Conservation (phyloP, 345 rosid genomes). For the Populus nigra region DNA sequence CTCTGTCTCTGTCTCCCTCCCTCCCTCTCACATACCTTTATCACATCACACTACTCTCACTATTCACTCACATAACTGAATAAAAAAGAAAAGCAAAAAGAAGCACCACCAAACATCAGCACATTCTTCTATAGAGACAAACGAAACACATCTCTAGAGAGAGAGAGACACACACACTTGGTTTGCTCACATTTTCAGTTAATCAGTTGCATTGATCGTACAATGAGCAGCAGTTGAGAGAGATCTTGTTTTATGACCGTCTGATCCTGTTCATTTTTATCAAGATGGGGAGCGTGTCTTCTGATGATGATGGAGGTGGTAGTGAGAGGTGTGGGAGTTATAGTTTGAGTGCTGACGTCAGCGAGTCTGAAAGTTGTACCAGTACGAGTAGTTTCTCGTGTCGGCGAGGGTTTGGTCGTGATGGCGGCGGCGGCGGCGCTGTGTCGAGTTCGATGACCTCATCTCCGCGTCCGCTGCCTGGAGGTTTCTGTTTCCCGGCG, state of each 20-base stretch:
- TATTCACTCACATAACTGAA: neutral
- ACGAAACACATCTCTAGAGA: too few species aligned
- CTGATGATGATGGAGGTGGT: conserved; percentile 57
- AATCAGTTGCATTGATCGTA: neutral
- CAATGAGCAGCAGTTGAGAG: neutral
- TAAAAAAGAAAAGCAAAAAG: neutral
- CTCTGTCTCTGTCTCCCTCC: neutral
- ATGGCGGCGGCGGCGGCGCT: conserved; percentile 47
- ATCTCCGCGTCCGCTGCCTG: conserved; percentile 44
- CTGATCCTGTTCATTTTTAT: neutral
- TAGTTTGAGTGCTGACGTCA: conserved; percentile 91
- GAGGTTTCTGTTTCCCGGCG: conserved; percentile 48
- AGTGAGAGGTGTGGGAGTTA: conserved; percentile 89
- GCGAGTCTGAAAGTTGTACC: conserved; percentile 82
- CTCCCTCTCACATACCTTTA: neutral
- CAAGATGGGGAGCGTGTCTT: conserved; percentile 60
- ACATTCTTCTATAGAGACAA: neutral
- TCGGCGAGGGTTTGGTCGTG: conserved; percentile 30
- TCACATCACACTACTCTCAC: neutral
- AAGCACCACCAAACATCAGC: neutral
- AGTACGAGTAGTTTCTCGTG: conserved; percentile 73
- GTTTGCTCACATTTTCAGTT: neutral
- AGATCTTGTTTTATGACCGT: conserved; percentile 4
- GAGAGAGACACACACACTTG: neutral
- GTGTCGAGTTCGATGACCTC: conserved; percentile 68